A percentile compares a stretch with the other conserved stretches of the same genome.
These are phyloP conservation scores for Xylariaceae sp. DNA, from an alignment of 2,329 filamentous ascomycete species.

Conservation along the genomic window DNA sequence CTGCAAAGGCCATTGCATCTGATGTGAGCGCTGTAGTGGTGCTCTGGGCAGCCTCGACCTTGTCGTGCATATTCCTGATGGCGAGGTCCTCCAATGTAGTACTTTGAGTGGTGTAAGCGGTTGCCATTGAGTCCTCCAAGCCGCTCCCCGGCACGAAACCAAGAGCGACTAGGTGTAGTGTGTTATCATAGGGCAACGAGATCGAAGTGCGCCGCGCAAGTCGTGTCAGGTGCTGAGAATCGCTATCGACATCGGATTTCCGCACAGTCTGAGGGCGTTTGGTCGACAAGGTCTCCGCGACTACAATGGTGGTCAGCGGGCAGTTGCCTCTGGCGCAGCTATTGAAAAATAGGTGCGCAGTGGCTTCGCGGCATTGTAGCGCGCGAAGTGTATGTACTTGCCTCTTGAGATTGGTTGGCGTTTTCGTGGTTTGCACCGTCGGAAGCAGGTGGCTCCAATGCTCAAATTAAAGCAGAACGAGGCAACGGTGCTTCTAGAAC, in stretches of 20 bases:
- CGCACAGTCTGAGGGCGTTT: too few species aligned
- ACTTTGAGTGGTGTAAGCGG: slow-evolving; percentile 35
- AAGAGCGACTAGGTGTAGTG: slow-evolving; percentile 23
- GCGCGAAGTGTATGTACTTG: too few species aligned
- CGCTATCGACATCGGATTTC: slow-evolving; percentile 15
- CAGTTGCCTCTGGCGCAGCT: too few species aligned
- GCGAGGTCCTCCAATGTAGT: slow-evolving; percentile 22
- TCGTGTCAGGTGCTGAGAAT: slow-evolving; percentile 14
- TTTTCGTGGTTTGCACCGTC: slow-evolving; percentile 17
- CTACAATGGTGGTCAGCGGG: too few species aligned
- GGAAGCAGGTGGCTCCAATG: slow-evolving; percentile 17
- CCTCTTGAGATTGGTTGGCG: not conserved
- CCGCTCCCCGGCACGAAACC: slow-evolving; percentile 31
- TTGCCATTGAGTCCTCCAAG: slow-evolving; percentile 30
- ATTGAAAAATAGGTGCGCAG: too few species aligned
- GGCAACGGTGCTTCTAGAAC: slow-evolving; percentile 22
- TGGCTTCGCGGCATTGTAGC: too few species aligned
- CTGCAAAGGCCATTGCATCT: slow-evolving; percentile 19
- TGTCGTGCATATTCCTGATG: not conserved
- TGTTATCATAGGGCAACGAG: slow-evolving; percentile 27
- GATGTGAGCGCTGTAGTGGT: slow-evolving; percentile 28
- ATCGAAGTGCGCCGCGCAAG: slow-evolving; percentile 10
- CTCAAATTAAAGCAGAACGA: slow-evolving; percentile 25
- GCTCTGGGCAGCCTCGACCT: slow-evolving; percentile 21
- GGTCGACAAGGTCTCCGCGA: too few species aligned